Conservation (phyloP, 768 basidiomycete genomes). For the Dioszegia hungarica region DNA sequence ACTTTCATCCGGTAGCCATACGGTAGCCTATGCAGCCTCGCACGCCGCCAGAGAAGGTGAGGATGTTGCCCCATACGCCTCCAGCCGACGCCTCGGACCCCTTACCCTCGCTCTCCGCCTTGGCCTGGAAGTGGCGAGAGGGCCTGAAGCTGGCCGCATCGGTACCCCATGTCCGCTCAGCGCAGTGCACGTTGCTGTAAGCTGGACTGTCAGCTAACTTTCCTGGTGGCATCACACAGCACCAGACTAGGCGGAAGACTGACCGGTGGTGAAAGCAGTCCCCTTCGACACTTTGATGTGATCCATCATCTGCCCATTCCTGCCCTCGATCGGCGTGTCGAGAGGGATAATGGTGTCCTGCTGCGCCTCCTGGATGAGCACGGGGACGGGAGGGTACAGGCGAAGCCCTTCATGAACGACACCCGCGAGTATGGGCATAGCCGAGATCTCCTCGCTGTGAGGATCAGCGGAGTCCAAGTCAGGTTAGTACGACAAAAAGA, state of each 20-base stretch:
- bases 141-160: conserved; percentile 43
- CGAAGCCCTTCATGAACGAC: conserved; percentile 53
- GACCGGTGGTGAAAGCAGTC: conserved; percentile 43
- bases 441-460: conserved; percentile 58
- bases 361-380: conserved; percentile 27
- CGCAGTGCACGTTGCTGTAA: conserved; percentile 40
- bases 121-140: conserved; percentile 19
- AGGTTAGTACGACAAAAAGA: too few relatives aligned
- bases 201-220: conserved; percentile 23
- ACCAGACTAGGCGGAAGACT: conserved; percentile 16
- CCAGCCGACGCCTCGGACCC: conserved; percentile 19
- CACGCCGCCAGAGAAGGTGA: conserved; percentile 47
- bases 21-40: conserved; percentile 46
- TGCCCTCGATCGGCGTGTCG: conserved; percentile 36
- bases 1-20: conserved; percentile 47
- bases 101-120: conserved; percentile 9
- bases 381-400: conserved; percentile 35
- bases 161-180: conserved; percentile 38
- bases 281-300: conserved; percentile 38
- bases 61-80: conserved; percentile 45
- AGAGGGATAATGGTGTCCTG: conserved; percentile 35
- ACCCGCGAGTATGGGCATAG: conserved; percentile 68
- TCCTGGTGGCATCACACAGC: too few relatives aligned
- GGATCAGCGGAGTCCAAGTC: too few relatives aligned
- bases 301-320: conserved; percentile 42